A percentile compares a stretch with the other conserved stretches of the same genome.
Conservation (phyloP, 352 stramenopile genomes). For the Phytopythium sindhum region DNA sequence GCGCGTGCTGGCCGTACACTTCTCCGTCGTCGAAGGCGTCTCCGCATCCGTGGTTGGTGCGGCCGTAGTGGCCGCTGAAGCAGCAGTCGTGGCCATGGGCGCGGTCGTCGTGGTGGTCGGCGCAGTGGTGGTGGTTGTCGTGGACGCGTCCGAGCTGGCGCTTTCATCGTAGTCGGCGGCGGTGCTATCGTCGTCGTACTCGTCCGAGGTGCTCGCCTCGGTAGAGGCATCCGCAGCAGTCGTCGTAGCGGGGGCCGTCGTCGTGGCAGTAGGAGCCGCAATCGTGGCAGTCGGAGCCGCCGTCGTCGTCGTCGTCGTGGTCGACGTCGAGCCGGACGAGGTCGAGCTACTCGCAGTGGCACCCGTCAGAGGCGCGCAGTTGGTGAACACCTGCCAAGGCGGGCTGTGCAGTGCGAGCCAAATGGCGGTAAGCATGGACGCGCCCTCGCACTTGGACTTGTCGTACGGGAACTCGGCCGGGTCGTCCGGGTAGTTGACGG, state of each 20-base stretch:
- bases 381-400: constrained; percentile 47
- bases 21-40: constrained; percentile 9
- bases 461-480: constrained; percentile 38
- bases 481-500: constrained; percentile 24
- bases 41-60: too few relatives aligned
- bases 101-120: too few relatives aligned
- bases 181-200: too few relatives aligned
- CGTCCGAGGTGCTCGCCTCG: too few relatives aligned
- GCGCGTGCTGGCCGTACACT: constrained; percentile 7
- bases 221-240: too few relatives aligned
- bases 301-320: constrained; percentile 8
- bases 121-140: too few relatives aligned
- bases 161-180: too few relatives aligned
- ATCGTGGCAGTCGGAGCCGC: constrained; percentile 1
- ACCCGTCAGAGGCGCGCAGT: constrained; percentile 36
- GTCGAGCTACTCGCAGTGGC: constrained; percentile 12
- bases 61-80: too few relatives aligned
- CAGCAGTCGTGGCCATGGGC: too few relatives aligned
- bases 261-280: too few relatives aligned
- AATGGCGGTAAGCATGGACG: constrained; percentile 26
- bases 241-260: too few relatives aligned
- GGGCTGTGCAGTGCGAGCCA: constrained; percentile 43
- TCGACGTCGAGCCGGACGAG: constrained; percentile 6
- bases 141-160: too few relatives aligned
- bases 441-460: constrained; percentile 29